Evolutionary conservation across 306 rosid species (phyloP), one percentile per base, ranked within the genome.

Genomic region (Cucumis sativus): DNA sequence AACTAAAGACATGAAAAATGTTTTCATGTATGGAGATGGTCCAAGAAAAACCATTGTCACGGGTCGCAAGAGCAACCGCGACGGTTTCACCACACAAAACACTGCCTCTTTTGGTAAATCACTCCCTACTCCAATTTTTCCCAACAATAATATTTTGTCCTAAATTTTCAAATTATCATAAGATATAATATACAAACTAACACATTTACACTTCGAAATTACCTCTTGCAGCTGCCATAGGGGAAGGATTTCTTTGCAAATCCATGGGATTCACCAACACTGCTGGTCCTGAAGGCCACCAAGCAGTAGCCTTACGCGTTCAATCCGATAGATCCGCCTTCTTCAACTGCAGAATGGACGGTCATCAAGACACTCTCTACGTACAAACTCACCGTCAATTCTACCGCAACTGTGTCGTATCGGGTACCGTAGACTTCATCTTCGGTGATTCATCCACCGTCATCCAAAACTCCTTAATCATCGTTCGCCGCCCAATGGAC

Each of bases 261-360:
- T 52, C 77, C 4, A 89, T 92, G 86, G 87, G 84, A 72, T 85
- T 92, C 74, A 65, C 45, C 23, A 92, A 92, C 94, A 89, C 89
- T 0, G 98, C 98, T 0, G 98, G 98, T 2, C 73, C 96, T 0
- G 45, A 33, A 3, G 91, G 87, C 8, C 92, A 88, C 68, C 98
- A 90, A 71, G 94, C 97, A 3, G 98, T 94, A 78, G 96, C 98
- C 4, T 87, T 94, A 6, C 87, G 90, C 0, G 88, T 88, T 15
- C 92, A 83, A 68, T 86, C 88, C 7, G 96, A 81, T 33, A 80
- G 39, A 40, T 84, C 92, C 0, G 89, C 82, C 0, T 77, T 94
- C 86, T 86, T 61, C 80, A 85, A 91, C 75, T 88, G 94, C 30
- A 85, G 87, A 54, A 85, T 94, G 59, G 83, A 74, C 2, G 97